Evolutionary conservation across 176 grass and related monocot species (phyloP).

Genomic region (Zoysia japonica): DNA sequence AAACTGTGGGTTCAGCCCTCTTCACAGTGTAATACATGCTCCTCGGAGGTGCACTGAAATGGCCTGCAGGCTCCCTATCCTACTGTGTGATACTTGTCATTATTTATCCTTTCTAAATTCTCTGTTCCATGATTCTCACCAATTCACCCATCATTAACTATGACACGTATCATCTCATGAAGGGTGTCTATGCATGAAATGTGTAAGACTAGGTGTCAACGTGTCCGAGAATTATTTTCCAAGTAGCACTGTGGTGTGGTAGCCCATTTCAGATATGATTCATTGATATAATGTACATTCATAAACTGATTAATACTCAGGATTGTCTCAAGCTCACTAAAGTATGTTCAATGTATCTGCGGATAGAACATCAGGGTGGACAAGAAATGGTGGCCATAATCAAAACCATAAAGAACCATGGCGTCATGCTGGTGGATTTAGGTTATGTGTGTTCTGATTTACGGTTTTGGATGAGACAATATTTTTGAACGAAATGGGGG

Average conservation of each 20-base stretch:
- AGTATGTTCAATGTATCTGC: not conserved
- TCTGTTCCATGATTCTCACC: not conserved
- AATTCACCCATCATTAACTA: not conserved
- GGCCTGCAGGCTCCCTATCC: not conserved
- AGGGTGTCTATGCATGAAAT: not conserved
- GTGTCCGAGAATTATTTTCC: too few relatives aligned
- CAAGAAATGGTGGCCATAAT: not conserved
- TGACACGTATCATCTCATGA: not conserved
- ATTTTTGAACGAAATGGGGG: not conserved
- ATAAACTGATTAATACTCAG: not conserved
- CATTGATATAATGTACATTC: not conserved
- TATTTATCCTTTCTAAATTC: not conserved
- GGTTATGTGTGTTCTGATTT: too few relatives aligned
- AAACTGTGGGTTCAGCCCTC: not conserved
- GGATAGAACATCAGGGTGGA: conserved; percentile 9
- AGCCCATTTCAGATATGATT: not conserved
- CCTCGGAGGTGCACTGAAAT: too few relatives aligned
- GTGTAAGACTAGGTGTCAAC: not conserved
- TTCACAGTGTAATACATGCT: not conserved
- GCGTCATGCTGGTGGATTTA: too few relatives aligned
- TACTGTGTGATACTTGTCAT: not conserved
- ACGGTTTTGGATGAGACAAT: too few relatives aligned
- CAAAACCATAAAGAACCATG: not conserved
- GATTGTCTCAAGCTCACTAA: not conserved
- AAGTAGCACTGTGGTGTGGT: not conserved